Evolutionary conservation across 2,329 filamentous ascomycete genomes (phyloP).

Genomic region (Colletotrichum magnum): DNA sequence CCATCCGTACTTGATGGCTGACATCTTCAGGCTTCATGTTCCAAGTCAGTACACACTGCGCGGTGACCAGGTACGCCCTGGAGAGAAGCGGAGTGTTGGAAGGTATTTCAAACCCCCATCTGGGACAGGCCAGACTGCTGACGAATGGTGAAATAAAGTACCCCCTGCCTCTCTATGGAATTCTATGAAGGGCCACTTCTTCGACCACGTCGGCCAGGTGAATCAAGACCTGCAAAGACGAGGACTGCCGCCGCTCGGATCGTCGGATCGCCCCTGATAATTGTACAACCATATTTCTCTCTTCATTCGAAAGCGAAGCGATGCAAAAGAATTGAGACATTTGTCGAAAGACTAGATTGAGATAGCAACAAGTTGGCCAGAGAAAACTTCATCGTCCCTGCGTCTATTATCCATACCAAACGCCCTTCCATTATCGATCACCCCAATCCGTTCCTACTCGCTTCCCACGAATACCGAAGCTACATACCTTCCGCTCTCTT

Average conservation of each 20-base stretch:
- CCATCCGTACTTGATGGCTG: slow-evolving; percentile 46
- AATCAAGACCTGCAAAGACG: slow-evolving; percentile 37
- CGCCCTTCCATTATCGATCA: too few relatives aligned
- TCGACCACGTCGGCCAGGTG: slow-evolving; percentile 41
- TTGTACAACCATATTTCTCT: not conserved
- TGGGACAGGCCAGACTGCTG: not conserved
- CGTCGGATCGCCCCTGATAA: not conserved
- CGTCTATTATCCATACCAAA: too few relatives aligned
- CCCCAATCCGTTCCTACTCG: too few relatives aligned
- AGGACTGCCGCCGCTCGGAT: slow-evolving; percentile 18
- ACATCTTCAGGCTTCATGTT: slow-evolving; percentile 49
- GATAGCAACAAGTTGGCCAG: too few relatives aligned
- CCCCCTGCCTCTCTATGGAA: slow-evolving; percentile 42
- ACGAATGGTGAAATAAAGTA: slow-evolving; percentile 28
- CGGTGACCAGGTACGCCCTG: slow-evolving; percentile 44
- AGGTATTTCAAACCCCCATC: slow-evolving; percentile 14
- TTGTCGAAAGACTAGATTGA: too few relatives aligned
- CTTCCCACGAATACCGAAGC: too few relatives aligned
- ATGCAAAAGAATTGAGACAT: not conserved
- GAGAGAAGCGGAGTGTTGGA: slow-evolving; percentile 41
- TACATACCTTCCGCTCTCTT: too few relatives aligned
- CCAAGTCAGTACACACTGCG: slow-evolving; percentile 45
- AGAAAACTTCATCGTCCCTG: too few relatives aligned
- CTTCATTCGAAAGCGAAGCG: slow-evolving; percentile 8
- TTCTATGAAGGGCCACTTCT: slow-evolving; percentile 43